These are phyloP conservation scores for Brassica nigra DNA, from an alignment of 345 rosid species.

Conservation along the genomic window DNA sequence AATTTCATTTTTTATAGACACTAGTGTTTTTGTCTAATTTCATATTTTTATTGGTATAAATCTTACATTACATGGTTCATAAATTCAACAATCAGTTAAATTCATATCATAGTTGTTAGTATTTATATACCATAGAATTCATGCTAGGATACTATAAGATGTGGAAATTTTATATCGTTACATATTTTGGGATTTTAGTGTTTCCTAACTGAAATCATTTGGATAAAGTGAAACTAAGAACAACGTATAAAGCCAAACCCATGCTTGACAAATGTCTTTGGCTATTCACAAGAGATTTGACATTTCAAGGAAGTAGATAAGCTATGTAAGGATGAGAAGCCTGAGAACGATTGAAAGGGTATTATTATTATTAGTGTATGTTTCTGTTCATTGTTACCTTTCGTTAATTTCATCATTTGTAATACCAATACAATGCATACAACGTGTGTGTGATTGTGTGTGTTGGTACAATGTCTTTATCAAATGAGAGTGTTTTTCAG, in stretches of 20 bases:
- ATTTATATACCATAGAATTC: neutral
- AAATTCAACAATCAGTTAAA: neutral
- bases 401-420: neutral
- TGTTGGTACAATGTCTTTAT: constrained; percentile 10
- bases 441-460: neutral
- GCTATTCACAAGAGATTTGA: constrained; percentile 31
- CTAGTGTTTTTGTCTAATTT: too few relatives aligned
- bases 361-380: neutral
- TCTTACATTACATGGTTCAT: neutral
- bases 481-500: neutral
- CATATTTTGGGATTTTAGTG: neutral
- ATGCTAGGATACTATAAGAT: neutral
- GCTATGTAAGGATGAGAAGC: constrained; percentile 69
- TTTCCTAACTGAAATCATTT: neutral
- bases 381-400: constrained; percentile 14
- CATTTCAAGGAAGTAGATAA: constrained; percentile 48
- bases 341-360: constrained; percentile 23
- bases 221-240: neutral
- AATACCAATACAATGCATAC: neutral
- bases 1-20: neutral
- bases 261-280: constrained; percentile 9
- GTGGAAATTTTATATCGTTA: neutral
- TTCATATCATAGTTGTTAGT: neutral
- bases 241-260: neutral
- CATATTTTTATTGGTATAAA: neutral